Conservation (phyloP, 2,329 filamentous ascomycete species). For the Cladophialophora carrionii region DNA sequence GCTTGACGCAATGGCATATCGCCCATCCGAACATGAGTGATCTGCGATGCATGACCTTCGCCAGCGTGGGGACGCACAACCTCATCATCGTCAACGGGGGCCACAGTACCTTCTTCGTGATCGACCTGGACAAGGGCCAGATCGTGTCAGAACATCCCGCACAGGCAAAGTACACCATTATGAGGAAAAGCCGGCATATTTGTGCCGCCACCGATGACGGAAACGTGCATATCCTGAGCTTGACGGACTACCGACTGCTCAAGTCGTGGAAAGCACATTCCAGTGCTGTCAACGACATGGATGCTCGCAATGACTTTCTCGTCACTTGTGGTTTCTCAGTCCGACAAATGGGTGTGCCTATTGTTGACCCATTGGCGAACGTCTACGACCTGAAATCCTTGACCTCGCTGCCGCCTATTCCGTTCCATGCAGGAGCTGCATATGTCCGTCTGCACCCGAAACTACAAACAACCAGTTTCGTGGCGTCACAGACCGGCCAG, state of each 20-base stretch:
- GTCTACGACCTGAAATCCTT: conserved; percentile 95
- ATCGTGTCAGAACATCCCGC: conserved; percentile 73
- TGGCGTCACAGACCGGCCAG: conserved; percentile 87
- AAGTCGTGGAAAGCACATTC: conserved; percentile 91
- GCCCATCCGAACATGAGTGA: conserved; percentile 79
- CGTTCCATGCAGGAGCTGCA: conserved; percentile 87
- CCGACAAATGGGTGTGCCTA: conserved; percentile 75
- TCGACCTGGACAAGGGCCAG: conserved; percentile 72
- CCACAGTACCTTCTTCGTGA: conserved; percentile 81
- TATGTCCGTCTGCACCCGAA: conserved; percentile 96
- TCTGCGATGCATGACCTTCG: conserved; percentile 92
- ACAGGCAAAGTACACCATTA: conserved; percentile 79
- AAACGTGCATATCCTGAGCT: conserved; percentile 82
- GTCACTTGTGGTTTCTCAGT: conserved; percentile 93
- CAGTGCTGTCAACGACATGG: conserved; percentile 91
- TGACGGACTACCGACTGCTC: conserved; percentile 73
- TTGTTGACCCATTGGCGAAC: conserved; percentile 90
- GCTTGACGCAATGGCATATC: conserved; percentile 86
- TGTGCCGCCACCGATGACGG: conserved; percentile 87
- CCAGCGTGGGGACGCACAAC: conserved; percentile 64
- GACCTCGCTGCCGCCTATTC: conserved; percentile 83
- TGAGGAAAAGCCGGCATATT: conserved; percentile 86
- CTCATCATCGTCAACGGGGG: conserved; percentile 85
- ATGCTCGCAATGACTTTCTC: conserved; percentile 91
- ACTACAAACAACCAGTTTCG: conserved; percentile 91